These are phyloP conservation scores for Apiospora saccharicola DNA, from an alignment of 2,329 filamentous ascomycete genomes.

Conservation along the genomic window DNA sequence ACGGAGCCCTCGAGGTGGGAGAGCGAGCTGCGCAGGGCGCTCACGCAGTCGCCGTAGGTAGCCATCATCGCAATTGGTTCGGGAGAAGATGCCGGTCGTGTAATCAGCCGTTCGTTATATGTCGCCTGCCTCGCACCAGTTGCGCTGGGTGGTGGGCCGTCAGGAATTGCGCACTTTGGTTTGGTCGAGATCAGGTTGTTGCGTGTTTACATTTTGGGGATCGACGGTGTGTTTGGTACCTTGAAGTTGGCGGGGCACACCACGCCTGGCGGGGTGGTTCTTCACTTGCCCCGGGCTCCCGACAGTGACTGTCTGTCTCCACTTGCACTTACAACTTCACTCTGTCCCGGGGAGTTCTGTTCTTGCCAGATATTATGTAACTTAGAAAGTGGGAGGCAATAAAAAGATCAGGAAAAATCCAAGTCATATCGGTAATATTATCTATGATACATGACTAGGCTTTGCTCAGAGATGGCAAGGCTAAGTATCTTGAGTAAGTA, in stretches of 20 bases:
- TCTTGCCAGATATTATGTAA: background rate
- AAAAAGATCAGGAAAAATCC: background rate
- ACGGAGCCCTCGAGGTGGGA: slow-evolving; percentile 68
- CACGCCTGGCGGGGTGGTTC: background rate
- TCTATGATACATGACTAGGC: background rate
- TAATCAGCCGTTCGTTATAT: background rate
- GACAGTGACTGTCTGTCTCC: background rate
- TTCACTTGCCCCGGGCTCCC: background rate
- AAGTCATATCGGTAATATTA: background rate
- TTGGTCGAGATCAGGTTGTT: background rate
- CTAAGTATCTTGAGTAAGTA: background rate
- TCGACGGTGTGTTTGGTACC: background rate
- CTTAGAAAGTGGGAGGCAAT: background rate
- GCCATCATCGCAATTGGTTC: slow-evolving; percentile 25
- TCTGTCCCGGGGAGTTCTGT: background rate
- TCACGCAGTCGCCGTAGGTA: slow-evolving; percentile 64
- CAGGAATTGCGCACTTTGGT: background rate
- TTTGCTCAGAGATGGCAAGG: background rate
- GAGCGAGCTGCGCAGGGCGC: slow-evolving; percentile 66
- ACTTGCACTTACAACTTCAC: background rate
- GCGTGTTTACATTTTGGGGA: slow-evolving; percentile 4
- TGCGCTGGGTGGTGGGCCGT: slow-evolving; percentile 4
- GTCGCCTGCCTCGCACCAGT: background rate
- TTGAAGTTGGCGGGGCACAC: background rate
- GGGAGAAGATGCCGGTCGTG: no score